These are phyloP conservation scores for Mikania micrantha DNA, from an alignment of 129 eudicot species.

Conservation along the genomic window DNA sequence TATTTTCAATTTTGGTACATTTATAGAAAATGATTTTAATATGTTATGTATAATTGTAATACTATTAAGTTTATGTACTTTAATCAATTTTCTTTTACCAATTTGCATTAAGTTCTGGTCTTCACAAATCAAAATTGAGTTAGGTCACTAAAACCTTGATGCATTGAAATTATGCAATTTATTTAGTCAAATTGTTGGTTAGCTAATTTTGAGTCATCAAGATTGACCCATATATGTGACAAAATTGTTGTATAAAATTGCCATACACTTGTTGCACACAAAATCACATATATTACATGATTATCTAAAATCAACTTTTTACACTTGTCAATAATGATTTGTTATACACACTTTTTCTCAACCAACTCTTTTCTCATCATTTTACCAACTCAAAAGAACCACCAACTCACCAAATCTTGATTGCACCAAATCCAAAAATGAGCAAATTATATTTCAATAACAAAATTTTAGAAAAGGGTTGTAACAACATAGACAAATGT, in stretches of 20 bases:
- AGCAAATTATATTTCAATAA: slow-evolving; percentile 18
- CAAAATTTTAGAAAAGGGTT: slow-evolving; percentile 4
- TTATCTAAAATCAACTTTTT: not conserved
- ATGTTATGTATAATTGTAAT: too few relatives aligned
- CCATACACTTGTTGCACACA: not conserved
- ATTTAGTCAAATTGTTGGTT: too few relatives aligned
- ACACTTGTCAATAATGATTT: slow-evolving; percentile 6
- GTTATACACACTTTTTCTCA: not conserved
- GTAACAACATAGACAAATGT: slow-evolving; percentile 20
- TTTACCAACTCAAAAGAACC: slow-evolving; percentile 23
- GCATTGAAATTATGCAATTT: too few relatives aligned
- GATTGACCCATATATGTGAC: not conserved
- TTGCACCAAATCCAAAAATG: slow-evolving; percentile 21
- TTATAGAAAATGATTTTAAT: too few relatives aligned
- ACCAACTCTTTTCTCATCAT: slow-evolving; percentile 5
- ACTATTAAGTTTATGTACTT: too few relatives aligned
- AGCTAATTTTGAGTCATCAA: not conserved
- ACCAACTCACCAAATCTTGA: too few relatives aligned
- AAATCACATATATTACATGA: not conserved
- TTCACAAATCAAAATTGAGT: too few relatives aligned
- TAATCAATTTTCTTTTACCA: too few relatives aligned
- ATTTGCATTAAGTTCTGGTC: too few relatives aligned
- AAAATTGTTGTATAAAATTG: too few relatives aligned
- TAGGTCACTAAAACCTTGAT: too few relatives aligned
- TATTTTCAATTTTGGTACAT: too few relatives aligned